Evolutionary conservation across 352 stramenopile species (phyloP).

Genomic region (Halophytophthora batemanensis): DNA sequence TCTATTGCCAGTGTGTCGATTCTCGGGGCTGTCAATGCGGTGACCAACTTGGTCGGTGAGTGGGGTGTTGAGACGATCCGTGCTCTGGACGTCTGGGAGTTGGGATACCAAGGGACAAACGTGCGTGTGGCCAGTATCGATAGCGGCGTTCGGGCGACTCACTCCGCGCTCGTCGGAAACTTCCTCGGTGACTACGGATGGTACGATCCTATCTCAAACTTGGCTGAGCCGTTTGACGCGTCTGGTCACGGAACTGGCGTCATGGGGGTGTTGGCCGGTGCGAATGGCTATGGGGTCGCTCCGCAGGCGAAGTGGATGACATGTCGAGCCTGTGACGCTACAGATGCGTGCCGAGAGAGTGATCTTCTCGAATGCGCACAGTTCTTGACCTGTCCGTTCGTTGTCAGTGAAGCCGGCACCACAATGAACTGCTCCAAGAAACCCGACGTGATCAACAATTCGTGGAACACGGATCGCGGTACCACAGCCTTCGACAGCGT

Average conservation of each 20-base stretch:
- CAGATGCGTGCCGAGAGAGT: constrained; percentile 26
- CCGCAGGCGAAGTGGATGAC: constrained; percentile 38
- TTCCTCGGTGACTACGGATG: constrained; percentile 42
- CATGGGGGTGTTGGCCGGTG: constrained; percentile 31
- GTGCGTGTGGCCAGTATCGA: constrained; percentile 49
- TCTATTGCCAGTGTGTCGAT: constrained; percentile 4
- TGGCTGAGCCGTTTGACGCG: constrained; percentile 27
- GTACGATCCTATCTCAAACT: constrained; percentile 40
- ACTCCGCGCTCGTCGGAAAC: constrained; percentile 30
- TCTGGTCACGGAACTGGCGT: constrained; percentile 36
- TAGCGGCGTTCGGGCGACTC: constrained; percentile 35
- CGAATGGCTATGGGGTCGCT: constrained; percentile 30
- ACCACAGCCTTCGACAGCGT: constrained; percentile 17
- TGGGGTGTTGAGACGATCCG: constrained; percentile 44
- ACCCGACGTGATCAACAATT: constrained; percentile 67
- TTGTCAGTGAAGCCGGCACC: background rate
- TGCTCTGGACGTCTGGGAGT: constrained; percentile 35
- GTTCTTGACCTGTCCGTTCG: constrained; percentile 41
- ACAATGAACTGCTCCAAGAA: constrained; percentile 37
- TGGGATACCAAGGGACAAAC: constrained; percentile 29
- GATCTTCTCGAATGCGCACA: constrained; percentile 41
- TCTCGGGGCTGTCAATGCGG: background rate
- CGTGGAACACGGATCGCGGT: constrained; percentile 47
- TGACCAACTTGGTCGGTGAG: constrained; percentile 18
- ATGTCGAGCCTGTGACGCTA: constrained; percentile 35